phyloP scores from a whole-genome alignment of 495 filamentous ascomycete genomes.

The Trichoderma asperelloides region DNA sequence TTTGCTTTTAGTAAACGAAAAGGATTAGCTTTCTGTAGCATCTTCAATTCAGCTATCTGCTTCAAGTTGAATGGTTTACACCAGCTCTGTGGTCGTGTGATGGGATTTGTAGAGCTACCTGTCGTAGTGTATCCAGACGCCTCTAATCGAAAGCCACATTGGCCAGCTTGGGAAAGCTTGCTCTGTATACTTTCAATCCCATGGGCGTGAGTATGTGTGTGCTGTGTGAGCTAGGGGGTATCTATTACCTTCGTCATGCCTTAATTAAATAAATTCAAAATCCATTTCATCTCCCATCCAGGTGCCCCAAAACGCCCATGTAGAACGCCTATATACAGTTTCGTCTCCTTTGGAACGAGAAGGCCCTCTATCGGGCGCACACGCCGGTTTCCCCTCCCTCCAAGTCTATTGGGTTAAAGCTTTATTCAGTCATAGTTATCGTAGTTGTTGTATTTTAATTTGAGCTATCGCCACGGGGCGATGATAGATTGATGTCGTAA shows the following conservation, averaged over 20 bases:
- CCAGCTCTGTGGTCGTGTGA: too few species aligned
- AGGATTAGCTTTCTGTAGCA: too few species aligned
- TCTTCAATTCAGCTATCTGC: too few species aligned
- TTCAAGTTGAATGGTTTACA: too few species aligned
- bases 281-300: background rate
- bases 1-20: background rate
- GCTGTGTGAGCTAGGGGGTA: background rate
- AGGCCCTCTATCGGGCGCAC: background rate
- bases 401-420: background rate
- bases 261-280: background rate
- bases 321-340: background rate
- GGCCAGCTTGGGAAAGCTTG: too few species aligned
- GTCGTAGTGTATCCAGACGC: too few species aligned
- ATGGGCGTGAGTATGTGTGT: background rate
- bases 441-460: too few species aligned
- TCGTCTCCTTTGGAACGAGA: background rate
- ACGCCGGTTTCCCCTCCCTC: background rate
- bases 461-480: too few species aligned
- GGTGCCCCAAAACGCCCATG: background rate
- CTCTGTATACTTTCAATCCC: background rate
- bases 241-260: background rate
- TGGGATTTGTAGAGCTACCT: too few species aligned
- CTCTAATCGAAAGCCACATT: too few species aligned
- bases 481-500: too few species aligned
- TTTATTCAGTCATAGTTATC: slow-evolving; percentile 11